phyloP scores from a whole-genome alignment of 805 yeast genomes.

The Candida rishiriensis region DNA sequence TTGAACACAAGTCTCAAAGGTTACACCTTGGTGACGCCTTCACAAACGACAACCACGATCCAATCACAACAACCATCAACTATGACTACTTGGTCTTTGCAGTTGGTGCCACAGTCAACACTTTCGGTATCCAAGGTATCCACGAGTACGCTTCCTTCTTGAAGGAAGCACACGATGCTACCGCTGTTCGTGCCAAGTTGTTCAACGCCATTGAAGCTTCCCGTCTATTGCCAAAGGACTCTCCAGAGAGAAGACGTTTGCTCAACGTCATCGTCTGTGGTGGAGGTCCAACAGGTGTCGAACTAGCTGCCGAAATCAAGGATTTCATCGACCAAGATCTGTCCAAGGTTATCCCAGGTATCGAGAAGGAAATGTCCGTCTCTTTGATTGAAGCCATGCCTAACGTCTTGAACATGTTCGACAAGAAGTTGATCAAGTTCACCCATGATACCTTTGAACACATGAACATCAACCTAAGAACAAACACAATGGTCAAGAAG shows the following conservation, averaged over 20 bases:
- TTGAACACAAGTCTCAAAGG: slow-evolving; percentile 53
- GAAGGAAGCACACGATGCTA: slow-evolving; percentile 87
- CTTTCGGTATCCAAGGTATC: slow-evolving; percentile 94
- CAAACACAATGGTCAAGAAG: slow-evolving; percentile 83
- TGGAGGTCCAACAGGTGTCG: slow-evolving; percentile 98
- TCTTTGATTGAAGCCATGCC: slow-evolving; percentile 88
- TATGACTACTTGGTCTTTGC: slow-evolving; percentile 89
- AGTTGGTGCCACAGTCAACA: slow-evolving; percentile 93
- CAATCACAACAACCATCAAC: slow-evolving; percentile 41
- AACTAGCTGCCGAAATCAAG: slow-evolving; percentile 91
- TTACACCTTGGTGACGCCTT: slow-evolving; percentile 54
- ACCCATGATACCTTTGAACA: slow-evolving; percentile 71
- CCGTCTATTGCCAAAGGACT: slow-evolving; percentile 61
- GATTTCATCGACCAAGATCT: slow-evolving; percentile 92
- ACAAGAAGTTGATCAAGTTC: slow-evolving; percentile 62
- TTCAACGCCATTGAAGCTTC: slow-evolving; percentile 90
- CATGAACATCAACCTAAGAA: slow-evolving; percentile 64
- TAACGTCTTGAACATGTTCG: slow-evolving; percentile 73
- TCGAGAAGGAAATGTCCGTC: slow-evolving; percentile 74
- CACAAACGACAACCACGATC: slow-evolving; percentile 36
- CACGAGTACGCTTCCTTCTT: slow-evolving; percentile 81
- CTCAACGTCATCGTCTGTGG: slow-evolving; percentile 89
- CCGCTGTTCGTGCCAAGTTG: slow-evolving; percentile 72
- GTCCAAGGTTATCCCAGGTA: slow-evolving; percentile 80
- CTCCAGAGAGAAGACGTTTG: slow-evolving; percentile 75